These are phyloP conservation scores for Debaryomyces coudertii DNA, from an alignment of 1,139 yeast species.

Conservation along the genomic window DNA sequence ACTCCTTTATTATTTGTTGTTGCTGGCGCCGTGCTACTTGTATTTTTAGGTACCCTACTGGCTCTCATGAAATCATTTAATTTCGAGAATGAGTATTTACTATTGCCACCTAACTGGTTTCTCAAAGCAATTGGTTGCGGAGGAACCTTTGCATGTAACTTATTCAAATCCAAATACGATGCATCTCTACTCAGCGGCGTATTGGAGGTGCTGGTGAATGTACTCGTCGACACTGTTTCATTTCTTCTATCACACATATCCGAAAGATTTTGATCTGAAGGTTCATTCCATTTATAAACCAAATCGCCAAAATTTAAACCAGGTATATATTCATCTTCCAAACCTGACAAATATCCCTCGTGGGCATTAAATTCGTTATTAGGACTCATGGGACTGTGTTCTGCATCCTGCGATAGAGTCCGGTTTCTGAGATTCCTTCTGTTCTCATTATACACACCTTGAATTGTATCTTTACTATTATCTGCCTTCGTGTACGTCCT, in stretches of 20 bases:
- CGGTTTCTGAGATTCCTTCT: slow-evolving; percentile 40
- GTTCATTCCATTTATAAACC: slow-evolving; percentile 41
- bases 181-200: slow-evolving; percentile 35
- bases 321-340: slow-evolving; percentile 76
- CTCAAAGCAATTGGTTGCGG: slow-evolving; percentile 44
- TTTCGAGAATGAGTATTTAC: slow-evolving; percentile 28
- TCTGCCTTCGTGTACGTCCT: background rate
- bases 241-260: slow-evolving; percentile 13
- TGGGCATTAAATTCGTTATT: slow-evolving; percentile 24
- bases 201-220: slow-evolving; percentile 21
- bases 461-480: slow-evolving; percentile 50
- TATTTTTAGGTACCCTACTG: slow-evolving; percentile 21
- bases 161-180: slow-evolving; percentile 46
- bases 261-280: slow-evolving; percentile 22
- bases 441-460: slow-evolving; percentile 53
- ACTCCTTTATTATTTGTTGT: slow-evolving; percentile 13
- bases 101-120: slow-evolving; percentile 13
- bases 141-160: slow-evolving; percentile 50
- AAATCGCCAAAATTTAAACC: slow-evolving; percentile 57
- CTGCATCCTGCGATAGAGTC: slow-evolving; percentile 4
- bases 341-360: slow-evolving; percentile 35
- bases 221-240: slow-evolving; percentile 16
- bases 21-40: slow-evolving; percentile 8
- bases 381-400: slow-evolving; percentile 8
- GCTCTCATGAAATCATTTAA: slow-evolving; percentile 32